phyloP scores from a whole-genome alignment of 2,329 filamentous ascomycete species.

The Phyllosticta citrichinensis region DNA sequence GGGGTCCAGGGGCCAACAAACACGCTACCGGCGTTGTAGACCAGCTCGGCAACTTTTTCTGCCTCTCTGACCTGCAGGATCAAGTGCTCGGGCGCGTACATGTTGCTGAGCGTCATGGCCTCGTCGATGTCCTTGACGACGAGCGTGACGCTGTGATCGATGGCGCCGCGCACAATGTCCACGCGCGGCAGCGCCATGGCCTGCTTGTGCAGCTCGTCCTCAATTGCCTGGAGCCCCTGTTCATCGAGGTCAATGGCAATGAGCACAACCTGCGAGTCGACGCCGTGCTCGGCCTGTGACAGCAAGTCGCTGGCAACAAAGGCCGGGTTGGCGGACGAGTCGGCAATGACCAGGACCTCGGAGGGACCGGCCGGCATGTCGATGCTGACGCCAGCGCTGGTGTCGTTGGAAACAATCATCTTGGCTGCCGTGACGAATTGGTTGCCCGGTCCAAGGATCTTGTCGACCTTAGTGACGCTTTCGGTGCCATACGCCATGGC shows the following conservation, averaged over 20 bases:
- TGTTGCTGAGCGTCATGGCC: slow-evolving; percentile 76
- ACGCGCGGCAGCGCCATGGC: slow-evolving; percentile 80
- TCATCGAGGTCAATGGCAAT: slow-evolving; percentile 75
- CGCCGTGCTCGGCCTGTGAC: slow-evolving; percentile 91
- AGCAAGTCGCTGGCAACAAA: slow-evolving; percentile 94
- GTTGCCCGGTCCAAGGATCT: slow-evolving; percentile 95
- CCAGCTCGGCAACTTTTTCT: slow-evolving; percentile 60
- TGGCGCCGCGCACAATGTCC: slow-evolving; percentile 83
- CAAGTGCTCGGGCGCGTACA: slow-evolving; percentile 91
- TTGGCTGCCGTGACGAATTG: slow-evolving; percentile 98
- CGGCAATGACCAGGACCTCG: slow-evolving; percentile 92
- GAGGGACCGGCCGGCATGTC: slow-evolving; percentile 98
- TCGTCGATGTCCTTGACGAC: slow-evolving; percentile 62
- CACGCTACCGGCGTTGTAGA: slow-evolving; percentile 90
- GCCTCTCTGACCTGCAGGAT: slow-evolving; percentile 82
- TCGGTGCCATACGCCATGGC: slow-evolving; percentile 97
- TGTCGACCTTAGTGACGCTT: slow-evolving; percentile 91
- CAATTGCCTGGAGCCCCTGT: slow-evolving; percentile 66
- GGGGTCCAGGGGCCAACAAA: slow-evolving; percentile 96
- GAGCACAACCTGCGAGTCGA: slow-evolving; percentile 89
- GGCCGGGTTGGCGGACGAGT: slow-evolving; percentile 76
- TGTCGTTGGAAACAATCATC: slow-evolving; percentile 97
- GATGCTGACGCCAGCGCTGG: slow-evolving; percentile 86
- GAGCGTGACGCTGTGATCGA: slow-evolving; percentile 85
- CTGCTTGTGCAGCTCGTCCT: slow-evolving; percentile 82